Percentiles rank a stretch among this genome's conserved stretches.
These are phyloP conservation scores for Globisporangium nodosum DNA, from an alignment of 352 stramenopile species.

Conservation along the genomic window DNA sequence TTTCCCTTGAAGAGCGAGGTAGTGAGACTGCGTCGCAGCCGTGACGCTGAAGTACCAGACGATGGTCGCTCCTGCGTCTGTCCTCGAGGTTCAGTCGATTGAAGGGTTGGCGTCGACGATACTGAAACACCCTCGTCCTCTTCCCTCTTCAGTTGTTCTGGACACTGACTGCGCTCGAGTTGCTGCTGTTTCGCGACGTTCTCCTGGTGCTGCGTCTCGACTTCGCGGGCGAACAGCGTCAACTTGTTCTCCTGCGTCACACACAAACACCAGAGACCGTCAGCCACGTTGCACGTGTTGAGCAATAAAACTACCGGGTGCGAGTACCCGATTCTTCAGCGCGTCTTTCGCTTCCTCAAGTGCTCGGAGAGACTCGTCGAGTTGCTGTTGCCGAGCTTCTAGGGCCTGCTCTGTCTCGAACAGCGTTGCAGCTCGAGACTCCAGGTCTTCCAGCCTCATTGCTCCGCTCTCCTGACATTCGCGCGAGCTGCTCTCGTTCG, in stretches of 20 bases:
- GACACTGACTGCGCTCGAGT: constrained; percentile 3
- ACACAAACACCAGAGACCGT: not conserved
- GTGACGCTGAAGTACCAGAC: not conserved
- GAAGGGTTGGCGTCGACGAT: not conserved
- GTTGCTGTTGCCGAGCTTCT: constrained; percentile 2
- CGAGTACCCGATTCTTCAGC: constrained; percentile 4
- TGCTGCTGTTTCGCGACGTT: constrained; percentile 10
- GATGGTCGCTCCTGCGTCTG: not conserved
- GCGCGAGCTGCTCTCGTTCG: not conserved
- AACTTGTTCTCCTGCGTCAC: constrained; percentile 15
- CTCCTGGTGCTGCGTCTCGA: constrained; percentile 22
- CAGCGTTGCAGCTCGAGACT: not conserved
- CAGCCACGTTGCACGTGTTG: not conserved
- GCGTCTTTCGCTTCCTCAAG: constrained; percentile 3
- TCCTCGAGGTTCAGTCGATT: not conserved
- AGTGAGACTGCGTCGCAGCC: constrained; percentile 6
- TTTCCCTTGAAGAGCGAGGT: constrained; percentile 5
- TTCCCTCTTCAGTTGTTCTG: not conserved
- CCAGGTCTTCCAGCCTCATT: constrained; percentile 2
- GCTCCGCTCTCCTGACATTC: not conserved
- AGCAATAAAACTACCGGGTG: not conserved
- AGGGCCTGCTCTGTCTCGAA: not conserved
- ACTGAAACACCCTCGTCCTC: not conserved
- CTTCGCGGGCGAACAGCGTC: constrained; percentile 19
- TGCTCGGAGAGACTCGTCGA: not conserved